phyloP scores from a whole-genome alignment of 345 rosid genomes.

The Camelina hispida region DNA sequence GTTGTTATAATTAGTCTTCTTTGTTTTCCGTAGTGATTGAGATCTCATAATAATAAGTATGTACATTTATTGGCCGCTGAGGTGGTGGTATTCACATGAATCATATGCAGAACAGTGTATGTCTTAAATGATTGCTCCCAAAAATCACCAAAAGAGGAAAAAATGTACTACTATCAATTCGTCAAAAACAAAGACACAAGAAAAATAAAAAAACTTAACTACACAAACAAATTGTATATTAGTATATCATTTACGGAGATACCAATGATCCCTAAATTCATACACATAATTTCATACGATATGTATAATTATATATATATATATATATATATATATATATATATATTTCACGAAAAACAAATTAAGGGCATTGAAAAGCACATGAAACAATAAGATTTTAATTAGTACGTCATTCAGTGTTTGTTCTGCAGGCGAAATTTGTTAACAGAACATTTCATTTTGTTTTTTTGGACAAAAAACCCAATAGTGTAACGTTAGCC shows the following conservation, averaged over 20 bases:
- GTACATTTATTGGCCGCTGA: slow-evolving; percentile 10
- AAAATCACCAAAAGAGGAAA: background rate
- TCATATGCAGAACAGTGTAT: background rate
- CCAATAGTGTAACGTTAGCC: too few species aligned
- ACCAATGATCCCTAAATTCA: background rate
- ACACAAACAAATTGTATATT: background rate
- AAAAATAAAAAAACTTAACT: background rate
- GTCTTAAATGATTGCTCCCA: background rate
- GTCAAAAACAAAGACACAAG: background rate
- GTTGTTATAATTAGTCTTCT: background rate
- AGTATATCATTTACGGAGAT: background rate
- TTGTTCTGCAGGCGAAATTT: background rate
- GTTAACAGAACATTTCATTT: too few species aligned
- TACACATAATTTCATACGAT: background rate
- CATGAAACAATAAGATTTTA: background rate
- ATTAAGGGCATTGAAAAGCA: background rate
- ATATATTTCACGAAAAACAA: background rate
- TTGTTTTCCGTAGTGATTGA: background rate
- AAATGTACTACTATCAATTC: background rate
- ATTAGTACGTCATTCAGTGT: background rate
- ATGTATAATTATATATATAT: too few species aligned
- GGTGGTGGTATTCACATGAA: slow-evolving; percentile 29
- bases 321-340: too few species aligned
- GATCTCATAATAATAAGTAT: slow-evolving; percentile 1
- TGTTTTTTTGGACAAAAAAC: too few species aligned